Base-by-base conservation (phyloP, 352 stramenopile species). In the Peronospora destructor region DNA sequence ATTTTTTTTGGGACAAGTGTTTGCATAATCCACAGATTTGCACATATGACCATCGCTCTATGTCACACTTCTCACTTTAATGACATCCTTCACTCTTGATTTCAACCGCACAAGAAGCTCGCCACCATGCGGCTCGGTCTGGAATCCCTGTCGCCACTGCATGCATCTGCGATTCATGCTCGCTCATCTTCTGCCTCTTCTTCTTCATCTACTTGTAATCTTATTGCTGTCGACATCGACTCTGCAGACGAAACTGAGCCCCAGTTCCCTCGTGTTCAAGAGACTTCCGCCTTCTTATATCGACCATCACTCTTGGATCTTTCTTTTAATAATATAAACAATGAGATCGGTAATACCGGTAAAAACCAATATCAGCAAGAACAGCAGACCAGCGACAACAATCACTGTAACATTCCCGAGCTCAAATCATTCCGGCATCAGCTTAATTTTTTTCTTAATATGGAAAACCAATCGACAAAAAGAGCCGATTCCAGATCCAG, bases 371-470 rank as follows among this genome's bases (percentile, higher is more conserved):
- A 35, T 11, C 13, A 17, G 13, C 26, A 17, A 12, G 6, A 13
- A 5, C 9, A 39, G n/a, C n/a, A 34, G 12, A 25, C n/a, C 10
- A 50, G 21, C 1, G 44, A 6, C 17, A 47, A 26, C 5, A 4
- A 26, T 0, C 2, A 3, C 23, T 6, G 23, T 26, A 6, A 26
- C 23, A 6, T 26, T 26, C 23, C 5, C 23, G 23, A 26, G 23
- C 23, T 26, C 23, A 26, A 26, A 26, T 3, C 23, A 26, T 26
- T 26, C 4, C 2, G 23, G 4, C 23, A 6, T 10, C 41, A 10
- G 4, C 57, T 68, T 23, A 53, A 68, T 28, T 73, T 71, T 38
- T 71, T 71, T 41, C 58, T 68, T 42, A 59, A 68, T 10, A n/a
- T 45, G 23, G 12, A 0, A 7, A 37, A 28, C 3, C 35, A 19